Conservation (phyloP, 305 asterid genomes). For the Nicotiana rustica region DNA sequence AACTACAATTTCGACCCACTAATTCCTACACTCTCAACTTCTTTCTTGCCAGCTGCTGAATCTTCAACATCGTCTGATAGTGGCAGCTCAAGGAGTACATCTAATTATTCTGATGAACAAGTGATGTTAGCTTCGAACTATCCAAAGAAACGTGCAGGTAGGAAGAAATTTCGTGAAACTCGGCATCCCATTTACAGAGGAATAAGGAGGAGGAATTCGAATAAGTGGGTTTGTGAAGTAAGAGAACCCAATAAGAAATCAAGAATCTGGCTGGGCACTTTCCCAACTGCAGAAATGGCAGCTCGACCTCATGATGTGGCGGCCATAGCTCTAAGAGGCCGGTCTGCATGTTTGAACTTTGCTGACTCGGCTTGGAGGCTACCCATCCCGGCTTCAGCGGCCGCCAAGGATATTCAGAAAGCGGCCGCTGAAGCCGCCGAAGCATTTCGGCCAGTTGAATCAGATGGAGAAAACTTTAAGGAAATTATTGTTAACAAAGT, state of each 20-base stretch:
- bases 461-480: neutral
- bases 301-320: constrained; percentile 84
- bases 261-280: constrained; percentile 70
- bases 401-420: constrained; percentile 56
- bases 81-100: neutral
- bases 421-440: constrained; percentile 50
- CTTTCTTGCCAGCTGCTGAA: no score
- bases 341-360: constrained; percentile 72
- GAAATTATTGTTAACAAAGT: neutral
- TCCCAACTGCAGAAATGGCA: constrained; percentile 64
- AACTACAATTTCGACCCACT: neutral
- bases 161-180: constrained; percentile 72
- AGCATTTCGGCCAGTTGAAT: constrained; percentile 39
- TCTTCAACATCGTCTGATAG: neutral
- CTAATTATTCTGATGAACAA: constrained; percentile 36
- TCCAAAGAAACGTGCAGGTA: constrained; percentile 64
- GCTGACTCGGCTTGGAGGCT: constrained; percentile 77
- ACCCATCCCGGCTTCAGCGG: constrained; percentile 54
- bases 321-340: constrained; percentile 68
- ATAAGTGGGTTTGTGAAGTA: constrained; percentile 74
- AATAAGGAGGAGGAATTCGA: constrained; percentile 58
- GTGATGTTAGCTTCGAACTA: constrained; percentile 50
- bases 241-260: constrained; percentile 69
- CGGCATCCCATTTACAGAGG: constrained; percentile 75
- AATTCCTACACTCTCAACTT: neutral